Evolutionary conservation across 2,329 filamentous ascomycete species (phyloP), one percentile per base, ranked within the genome.

Genomic region (Sclerotinia trifoliorum): DNA sequence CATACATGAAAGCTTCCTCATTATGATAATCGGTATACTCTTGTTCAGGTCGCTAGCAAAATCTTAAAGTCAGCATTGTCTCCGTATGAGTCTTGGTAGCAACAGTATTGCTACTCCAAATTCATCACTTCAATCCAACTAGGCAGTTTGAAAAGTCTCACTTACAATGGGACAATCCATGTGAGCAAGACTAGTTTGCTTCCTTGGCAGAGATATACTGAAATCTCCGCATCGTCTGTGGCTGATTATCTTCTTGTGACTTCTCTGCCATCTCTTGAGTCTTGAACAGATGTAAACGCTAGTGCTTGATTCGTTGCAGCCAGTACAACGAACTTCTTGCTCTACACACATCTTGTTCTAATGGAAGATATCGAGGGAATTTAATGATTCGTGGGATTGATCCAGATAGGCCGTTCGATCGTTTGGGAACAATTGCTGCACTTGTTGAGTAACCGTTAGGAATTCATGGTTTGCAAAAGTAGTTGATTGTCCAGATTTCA

Each of bases 301-400:
- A 26, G 65, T 67, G 19, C 56, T 67, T 10, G 65, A 67, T 39
- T 62, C 56, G 17, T 60, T 62, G 56, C 65, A 67, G 17, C 46
- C 65, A 19, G 65, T 67, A 35, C 65, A 67, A 35, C 65, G 65
- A 62, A 67, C 65, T 49, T 67, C 55, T 60, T 67, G 65, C 35
- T 67, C 65, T 35, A 46, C 58, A 24, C 65, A 67, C 65, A 62
- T 67, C 19, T 26, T 39, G 4, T 15, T n/a, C 2, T 29, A 17
- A 49, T 52, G 44, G 35, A 46, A 26, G 24, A 52, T 44, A 8
- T n/a, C n/a, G 32, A 39, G 32, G 26, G 15, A 7, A 24, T 62
- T 19, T 29, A 26, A 46, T 44, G 4, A 67, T 44, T 19, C 35
- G 13, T 11, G 17, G 46, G 11, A 42, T 64, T 60, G 32, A 66